Conservation (phyloP, 176 grass and related monocot species). For the Rhynchospora breviuscula region DNA sequence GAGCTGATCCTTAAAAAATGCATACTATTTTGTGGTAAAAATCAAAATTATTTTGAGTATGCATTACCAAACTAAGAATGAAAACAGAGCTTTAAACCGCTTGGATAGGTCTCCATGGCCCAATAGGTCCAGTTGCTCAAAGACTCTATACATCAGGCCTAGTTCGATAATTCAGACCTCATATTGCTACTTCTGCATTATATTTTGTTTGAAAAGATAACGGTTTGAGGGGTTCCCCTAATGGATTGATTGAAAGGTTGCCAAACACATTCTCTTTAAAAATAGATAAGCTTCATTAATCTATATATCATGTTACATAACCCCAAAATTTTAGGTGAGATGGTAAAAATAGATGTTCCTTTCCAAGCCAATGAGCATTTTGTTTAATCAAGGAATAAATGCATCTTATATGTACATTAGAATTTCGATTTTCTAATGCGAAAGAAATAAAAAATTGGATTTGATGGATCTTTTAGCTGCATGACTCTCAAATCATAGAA, state of each 20-base stretch:
- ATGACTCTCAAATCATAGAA: neutral
- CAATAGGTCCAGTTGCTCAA: no score
- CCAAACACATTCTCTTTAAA: neutral
- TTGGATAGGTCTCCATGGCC: no score
- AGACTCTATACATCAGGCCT: no score
- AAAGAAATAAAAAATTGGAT: neutral
- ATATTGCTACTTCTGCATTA: neutral
- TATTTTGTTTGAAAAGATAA: neutral
- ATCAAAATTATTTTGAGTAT: no score
- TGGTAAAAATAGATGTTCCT: neutral
- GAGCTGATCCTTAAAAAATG: no score
- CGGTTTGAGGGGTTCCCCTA: neutral
- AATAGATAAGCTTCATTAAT: neutral
- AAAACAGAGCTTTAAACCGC: no score
- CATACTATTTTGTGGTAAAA: no score
- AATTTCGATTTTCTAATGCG: neutral
- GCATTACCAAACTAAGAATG: no score
- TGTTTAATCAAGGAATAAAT: neutral
- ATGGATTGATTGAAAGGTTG: neutral
- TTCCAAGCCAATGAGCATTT: neutral
- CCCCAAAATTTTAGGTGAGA: neutral
- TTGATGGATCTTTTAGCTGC: neutral
- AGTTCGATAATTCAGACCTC: no score
- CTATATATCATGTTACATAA: neutral
- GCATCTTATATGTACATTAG: neutral